Evolutionary conservation across 2,329 filamentous ascomycete genomes (phyloP), one percentile per base, ranked within the genome.

Genomic region (Cadophora malorum): DNA sequence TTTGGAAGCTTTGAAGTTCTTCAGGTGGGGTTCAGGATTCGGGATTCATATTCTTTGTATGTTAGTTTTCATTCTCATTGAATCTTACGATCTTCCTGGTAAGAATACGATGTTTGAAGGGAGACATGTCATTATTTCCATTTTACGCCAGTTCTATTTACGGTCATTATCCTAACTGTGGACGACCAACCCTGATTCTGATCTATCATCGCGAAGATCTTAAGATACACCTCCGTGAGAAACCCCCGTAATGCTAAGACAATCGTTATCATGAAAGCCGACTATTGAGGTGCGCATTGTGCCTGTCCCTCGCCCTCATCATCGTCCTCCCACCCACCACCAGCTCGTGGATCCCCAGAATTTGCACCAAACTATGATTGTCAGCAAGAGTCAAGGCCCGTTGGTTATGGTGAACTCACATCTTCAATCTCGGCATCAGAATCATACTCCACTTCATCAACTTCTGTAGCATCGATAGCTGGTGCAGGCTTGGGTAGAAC

Each of bases 381-480:
- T 81, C 74, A 81, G 77, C 67, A 71, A 68, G 6, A 21, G 47
- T 58, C 23, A 10, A 47, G 55, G n/a, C n/a, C n/a, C n/a, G n/a
- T n/a, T 49, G 38, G 68, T 45, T 73, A 25, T 45, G 59, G 47
- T 52, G 4, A 65, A 81, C 85, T 80, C 79, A 90, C 89, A 76
- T 94, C 89, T 63, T 97, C 93, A 73, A 97, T 87, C 74, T 94
- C 90, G 3, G 89, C 93, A 71, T 94, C 88, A n/a, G 88, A 87
- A 70, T 97, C 91, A 75, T 92, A 97, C 2, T 93, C 87, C 0
- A 97, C 93, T 72, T 98, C 94, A 67, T 98, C 96, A 9, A 94
- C 84, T 68, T 92, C 88, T 0, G 95, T 90, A 0, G 70, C 66
- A 41, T 92, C 88, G 0, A 95, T 90, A 0, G 72, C 49, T 10